Conservation (phyloP, 345 rosid species). For the Passiflora organensis region DNA sequence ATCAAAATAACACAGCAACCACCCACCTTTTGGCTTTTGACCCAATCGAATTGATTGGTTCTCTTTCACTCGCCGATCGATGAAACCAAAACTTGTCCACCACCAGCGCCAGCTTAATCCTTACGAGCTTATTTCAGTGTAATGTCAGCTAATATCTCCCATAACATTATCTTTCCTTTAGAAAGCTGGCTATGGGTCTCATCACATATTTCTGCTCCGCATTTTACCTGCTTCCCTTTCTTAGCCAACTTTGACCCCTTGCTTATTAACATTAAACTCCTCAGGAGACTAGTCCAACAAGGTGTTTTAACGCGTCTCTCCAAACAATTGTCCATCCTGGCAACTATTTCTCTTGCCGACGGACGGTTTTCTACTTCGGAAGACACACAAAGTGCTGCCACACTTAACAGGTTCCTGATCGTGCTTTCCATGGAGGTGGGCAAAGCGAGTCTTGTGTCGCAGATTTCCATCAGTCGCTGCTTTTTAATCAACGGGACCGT, state of each 20-base stretch:
- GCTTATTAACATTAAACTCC: constrained; percentile 30
- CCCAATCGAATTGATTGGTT: not conserved
- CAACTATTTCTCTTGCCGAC: constrained; percentile 35
- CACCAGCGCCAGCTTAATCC: not conserved
- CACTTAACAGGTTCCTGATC: constrained; percentile 30
- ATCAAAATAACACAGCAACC: not conserved
- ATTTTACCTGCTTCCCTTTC: not conserved
- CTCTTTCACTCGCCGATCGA: not conserved
- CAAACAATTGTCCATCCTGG: constrained; percentile 33
- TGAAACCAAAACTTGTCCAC: not conserved
- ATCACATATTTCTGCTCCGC: not conserved
- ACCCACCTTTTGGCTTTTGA: not conserved
- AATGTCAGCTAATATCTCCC: constrained; percentile 32
- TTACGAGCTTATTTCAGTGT: constrained; percentile 7
- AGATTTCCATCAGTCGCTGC: constrained; percentile 28
- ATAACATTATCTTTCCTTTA: constrained; percentile 21
- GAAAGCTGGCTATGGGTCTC: constrained; percentile 11
- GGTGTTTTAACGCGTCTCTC: constrained; percentile 30
- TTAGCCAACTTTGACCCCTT: constrained; percentile 19
- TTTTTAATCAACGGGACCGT: constrained; percentile 40
- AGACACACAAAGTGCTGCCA: constrained; percentile 58
- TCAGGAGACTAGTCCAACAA: constrained; percentile 35
- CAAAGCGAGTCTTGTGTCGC: constrained; percentile 35
- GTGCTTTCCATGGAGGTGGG: constrained; percentile 27
- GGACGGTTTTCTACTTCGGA: constrained; percentile 41